These are phyloP conservation scores for Aspergillus sp. DNA, from an alignment of 2,329 filamentous ascomycete genomes.

Conservation along the genomic window DNA sequence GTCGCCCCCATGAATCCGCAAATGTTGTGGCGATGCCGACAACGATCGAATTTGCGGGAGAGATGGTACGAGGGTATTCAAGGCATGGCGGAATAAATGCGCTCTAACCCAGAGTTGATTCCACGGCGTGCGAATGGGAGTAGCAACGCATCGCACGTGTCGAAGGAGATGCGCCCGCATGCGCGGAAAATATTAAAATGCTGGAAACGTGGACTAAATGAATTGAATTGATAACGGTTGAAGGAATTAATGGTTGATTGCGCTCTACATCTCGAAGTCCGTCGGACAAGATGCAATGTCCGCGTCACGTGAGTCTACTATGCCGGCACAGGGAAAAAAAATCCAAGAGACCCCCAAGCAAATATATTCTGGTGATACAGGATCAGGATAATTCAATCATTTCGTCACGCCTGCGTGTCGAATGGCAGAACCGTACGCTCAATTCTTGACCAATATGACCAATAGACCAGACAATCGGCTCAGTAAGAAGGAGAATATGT, in stretches of 20 bases:
- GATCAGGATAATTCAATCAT: slow-evolving; percentile 6
- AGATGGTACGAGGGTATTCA: slow-evolving; percentile 6
- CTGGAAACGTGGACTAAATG: background rate
- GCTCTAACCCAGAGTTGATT: slow-evolving; percentile 14
- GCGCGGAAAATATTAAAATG: slow-evolving; percentile 19
- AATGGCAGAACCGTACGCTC: slow-evolving; percentile 17
- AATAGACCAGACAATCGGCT: slow-evolving; percentile 17
- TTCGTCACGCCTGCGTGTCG: slow-evolving; percentile 27
- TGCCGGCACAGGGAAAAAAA: background rate
- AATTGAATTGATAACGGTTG: background rate
- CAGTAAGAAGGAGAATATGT: slow-evolving; percentile 26
- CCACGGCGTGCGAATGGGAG: slow-evolving; percentile 26
- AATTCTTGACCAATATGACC: slow-evolving; percentile 14
- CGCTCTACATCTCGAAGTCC: background rate
- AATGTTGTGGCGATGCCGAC: slow-evolving; percentile 16
- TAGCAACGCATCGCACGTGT: slow-evolving; percentile 26
- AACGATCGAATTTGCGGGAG: slow-evolving; percentile 21
- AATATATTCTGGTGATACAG: background rate
- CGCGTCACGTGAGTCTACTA: background rate
- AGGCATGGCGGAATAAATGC: slow-evolving; percentile 14
- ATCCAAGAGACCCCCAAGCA: too few species aligned
- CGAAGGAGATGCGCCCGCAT: slow-evolving; percentile 30
- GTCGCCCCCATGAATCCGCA: slow-evolving; percentile 28
- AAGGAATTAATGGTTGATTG: background rate
- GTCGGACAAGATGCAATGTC: background rate